Evolutionary conservation across 2,329 filamentous ascomycete species (phyloP).

Genomic region (Fusarium phyllophilum): DNA sequence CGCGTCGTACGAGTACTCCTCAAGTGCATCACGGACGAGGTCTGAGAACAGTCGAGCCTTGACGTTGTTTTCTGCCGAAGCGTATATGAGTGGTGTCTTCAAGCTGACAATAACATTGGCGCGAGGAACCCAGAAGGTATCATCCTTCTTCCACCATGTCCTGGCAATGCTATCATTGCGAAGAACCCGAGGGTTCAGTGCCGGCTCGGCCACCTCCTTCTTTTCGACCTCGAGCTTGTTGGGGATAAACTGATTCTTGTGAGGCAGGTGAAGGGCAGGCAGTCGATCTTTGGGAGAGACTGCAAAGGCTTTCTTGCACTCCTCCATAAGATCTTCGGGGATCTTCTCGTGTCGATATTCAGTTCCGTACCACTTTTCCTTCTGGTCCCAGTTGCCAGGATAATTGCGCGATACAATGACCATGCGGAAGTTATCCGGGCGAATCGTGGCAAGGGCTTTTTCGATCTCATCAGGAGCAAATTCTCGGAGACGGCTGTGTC

Average conservation of each 20-base stretch:
- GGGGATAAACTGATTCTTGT: constrained; percentile 95
- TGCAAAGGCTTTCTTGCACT: constrained; percentile 72
- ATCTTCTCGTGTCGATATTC: constrained; percentile 89
- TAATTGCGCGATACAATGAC: constrained; percentile 84
- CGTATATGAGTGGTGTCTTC: constrained; percentile 80
- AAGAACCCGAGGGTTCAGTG: constrained; percentile 80
- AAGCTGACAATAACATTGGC: constrained; percentile 86
- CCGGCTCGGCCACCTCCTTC: constrained; percentile 83
- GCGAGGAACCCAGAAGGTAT: constrained; percentile 98
- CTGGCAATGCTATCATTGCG: constrained; percentile 83
- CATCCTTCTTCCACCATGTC: constrained; percentile 98
- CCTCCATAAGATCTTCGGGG: constrained; percentile 76
- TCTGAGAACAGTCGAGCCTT: constrained; percentile 85
- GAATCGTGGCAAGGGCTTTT: constrained; percentile 76
- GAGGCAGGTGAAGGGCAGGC: constrained; percentile 82
- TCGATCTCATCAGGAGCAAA: constrained; percentile 84
- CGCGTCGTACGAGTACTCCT: constrained; percentile 95
- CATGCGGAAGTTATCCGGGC: constrained; percentile 90
- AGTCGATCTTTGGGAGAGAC: constrained; percentile 69
- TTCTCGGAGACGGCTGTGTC: constrained; percentile 76
- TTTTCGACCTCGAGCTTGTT: constrained; percentile 94
- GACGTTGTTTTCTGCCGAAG: constrained; percentile 80
- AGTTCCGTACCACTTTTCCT: constrained; percentile 98
- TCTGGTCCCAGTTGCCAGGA: constrained; percentile 85
- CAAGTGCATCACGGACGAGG: constrained; percentile 86